Evolutionary conservation across 805 yeast species (phyloP).

Genomic region (Cyberlindnera saturnus): DNA sequence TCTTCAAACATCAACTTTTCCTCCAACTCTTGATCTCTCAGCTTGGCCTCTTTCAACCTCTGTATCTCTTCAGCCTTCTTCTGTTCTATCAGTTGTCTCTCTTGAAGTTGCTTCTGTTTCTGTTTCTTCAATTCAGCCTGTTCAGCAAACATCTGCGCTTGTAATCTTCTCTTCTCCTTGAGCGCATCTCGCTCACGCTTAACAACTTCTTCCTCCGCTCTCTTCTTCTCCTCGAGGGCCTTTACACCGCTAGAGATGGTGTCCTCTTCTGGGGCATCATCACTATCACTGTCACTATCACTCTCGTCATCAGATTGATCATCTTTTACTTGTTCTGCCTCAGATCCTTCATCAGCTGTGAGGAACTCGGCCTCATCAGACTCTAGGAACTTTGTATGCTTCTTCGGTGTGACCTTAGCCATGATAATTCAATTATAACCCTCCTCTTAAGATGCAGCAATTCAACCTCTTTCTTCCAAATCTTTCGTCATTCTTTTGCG

Average conservation of each 20-base stretch:
- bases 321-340: conserved; percentile 6
- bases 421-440: no score
- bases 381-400: conserved; percentile 16
- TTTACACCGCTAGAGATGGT: conserved; percentile 22
- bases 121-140: conserved; percentile 20
- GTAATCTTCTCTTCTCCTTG: conserved; percentile 23
- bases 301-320: conserved; percentile 2
- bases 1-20: conserved; percentile 14
- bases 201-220: conserved; percentile 23
- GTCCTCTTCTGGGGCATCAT: conserved; percentile 50
- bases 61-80: conserved; percentile 16
- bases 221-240: conserved; percentile 15
- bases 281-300: conserved; percentile 26
- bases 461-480: no score
- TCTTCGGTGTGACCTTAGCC: conserved; percentile 2
- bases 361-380: conserved; percentile 17
- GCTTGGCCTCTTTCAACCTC: conserved; percentile 9
- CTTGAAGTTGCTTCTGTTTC: conserved; percentile 15
- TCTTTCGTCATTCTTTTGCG: no score
- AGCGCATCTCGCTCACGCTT: conserved; percentile 20
- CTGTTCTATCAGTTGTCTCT: conserved; percentile 14
- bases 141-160: conserved; percentile 18
- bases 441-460: no score
- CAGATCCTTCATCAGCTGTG: conserved; percentile 17
- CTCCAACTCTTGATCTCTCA: conserved; percentile 13